Evolutionary conservation across 257 asterid genomes (phyloP).

Genomic region (Fraxinus americana): DNA sequence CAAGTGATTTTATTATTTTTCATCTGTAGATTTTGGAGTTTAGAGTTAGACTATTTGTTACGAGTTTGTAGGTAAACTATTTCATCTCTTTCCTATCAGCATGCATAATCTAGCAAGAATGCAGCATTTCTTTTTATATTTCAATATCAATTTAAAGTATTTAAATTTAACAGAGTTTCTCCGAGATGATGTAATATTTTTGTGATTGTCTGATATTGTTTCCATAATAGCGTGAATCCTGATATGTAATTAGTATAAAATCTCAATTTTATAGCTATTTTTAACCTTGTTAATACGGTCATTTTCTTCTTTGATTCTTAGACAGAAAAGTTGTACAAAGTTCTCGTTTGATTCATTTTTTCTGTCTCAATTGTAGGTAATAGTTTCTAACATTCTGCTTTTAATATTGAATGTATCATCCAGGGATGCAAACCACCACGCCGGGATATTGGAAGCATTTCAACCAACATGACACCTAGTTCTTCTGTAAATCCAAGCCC

Average conservation of each 20-base stretch:
- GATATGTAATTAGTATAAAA: neutral
- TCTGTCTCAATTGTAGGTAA: neutral
- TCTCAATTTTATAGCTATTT: neutral
- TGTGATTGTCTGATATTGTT: no score
- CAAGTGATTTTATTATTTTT: no score
- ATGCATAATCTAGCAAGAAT: neutral
- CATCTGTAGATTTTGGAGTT: neutral
- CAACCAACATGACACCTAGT: constrained; percentile 32
- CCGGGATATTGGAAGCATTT: constrained; percentile 29
- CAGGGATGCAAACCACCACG: constrained; percentile 6
- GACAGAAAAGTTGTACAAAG: neutral
- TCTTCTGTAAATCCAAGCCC: constrained; percentile 33
- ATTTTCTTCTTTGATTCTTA: neutral
- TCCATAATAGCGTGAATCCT: neutral
- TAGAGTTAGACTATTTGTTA: neutral
- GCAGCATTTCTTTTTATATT: no score
- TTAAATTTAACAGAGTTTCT: no score
- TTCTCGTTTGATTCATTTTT: neutral
- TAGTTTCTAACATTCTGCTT: neutral
- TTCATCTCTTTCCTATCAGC: neutral
- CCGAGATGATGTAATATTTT: no score
- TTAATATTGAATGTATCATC: neutral
- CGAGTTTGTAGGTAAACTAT: neutral
- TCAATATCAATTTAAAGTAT: neutral
- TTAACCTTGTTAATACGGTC: neutral